Evolutionary conservation across 2,329 filamentous ascomycete species (phyloP).

Genomic region (Aspergillus jensenii): DNA sequence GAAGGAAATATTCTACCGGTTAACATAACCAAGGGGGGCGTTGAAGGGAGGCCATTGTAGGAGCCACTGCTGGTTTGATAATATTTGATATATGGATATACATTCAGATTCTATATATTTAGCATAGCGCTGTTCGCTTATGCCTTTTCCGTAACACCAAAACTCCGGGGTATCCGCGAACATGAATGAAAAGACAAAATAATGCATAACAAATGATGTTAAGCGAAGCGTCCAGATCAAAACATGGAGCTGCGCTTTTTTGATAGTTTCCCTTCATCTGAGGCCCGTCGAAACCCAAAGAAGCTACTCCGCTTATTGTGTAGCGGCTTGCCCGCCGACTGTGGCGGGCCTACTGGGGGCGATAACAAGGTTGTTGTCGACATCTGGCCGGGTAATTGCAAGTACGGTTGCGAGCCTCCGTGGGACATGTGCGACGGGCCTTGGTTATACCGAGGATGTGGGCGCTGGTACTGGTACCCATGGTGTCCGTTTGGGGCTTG

Average conservation of each 20-base stretch:
- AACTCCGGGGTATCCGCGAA: conserved; percentile 9
- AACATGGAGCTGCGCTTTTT: conserved; percentile 51
- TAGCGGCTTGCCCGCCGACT: conserved; percentile 13
- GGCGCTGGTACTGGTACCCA: conserved; percentile 9
- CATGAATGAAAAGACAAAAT: background rate
- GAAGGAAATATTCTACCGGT: conserved; percentile 46
- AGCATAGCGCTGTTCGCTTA: conserved; percentile 5
- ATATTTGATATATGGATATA: background rate
- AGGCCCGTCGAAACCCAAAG: conserved; percentile 42
- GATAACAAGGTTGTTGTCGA: conserved; percentile 11
- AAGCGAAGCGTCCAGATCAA: conserved; percentile 21
- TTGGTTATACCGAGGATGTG: conserved; percentile 18
- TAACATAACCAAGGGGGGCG: conserved; percentile 37
- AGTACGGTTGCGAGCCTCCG: conserved; percentile 6
- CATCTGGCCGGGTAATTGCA: conserved; percentile 16
- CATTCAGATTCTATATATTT: background rate
- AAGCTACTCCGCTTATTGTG: conserved; percentile 47
- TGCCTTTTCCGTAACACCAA: conserved; percentile 4
- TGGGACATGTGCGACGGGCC: conserved; percentile 12
- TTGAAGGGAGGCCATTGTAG: conserved; percentile 20
- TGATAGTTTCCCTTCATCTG: conserved; percentile 37
- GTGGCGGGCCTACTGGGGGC: conserved; percentile 7
- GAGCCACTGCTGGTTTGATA: background rate
- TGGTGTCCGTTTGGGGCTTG: conserved; percentile 11
- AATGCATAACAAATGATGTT: background rate